Base-by-base conservation (phyloP, 2,329 filamentous ascomycete species). In the Microascus cirrosus region DNA sequence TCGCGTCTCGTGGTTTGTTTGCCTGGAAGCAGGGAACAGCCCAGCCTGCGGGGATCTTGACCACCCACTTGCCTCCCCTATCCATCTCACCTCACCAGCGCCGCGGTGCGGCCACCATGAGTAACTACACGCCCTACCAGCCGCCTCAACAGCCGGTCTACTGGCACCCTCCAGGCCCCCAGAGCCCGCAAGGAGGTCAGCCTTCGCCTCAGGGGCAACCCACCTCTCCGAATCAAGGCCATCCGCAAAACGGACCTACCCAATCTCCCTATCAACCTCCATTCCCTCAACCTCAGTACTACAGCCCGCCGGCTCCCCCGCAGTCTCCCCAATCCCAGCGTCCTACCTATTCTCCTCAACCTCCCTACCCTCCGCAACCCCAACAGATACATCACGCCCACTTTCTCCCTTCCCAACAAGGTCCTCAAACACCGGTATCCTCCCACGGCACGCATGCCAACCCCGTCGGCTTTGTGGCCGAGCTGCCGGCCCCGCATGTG, bases 231-330 rank as follows among this genome's bases (percentile, higher is more conserved):
- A 32, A 25, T 8, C 55, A 36, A n/a, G 22, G 11, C 4, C 3
- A 50, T 18, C 35, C 35, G 48, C 56, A 32, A 15, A 34, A 13
- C n/a, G 51, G 51, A 24, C 56, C 24, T 18, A 1, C 34, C 13
- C n/a, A 56, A 4, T 24, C 45, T 35, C 42, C 42, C 32, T 56
- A 51, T 52, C 54, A 39, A 3, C 52, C 36, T 35, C 52, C 39
- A 36, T 18, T 51, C 18, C 55, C 51, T n/a, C 58, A 60, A 12
- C 53, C 39, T n/a, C 56, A 57, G 22, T 55, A 57, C 22, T 48
- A 28, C 24, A 32, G 10, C 13, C 54, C 28, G 13, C 36, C 52
- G 39, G 36, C 18, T 10, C 35, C 53, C 5, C 54, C 34, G 7
- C n/a, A 32, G n/a, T 55, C 34, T 24, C 34, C 54, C 39, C 22